Base-by-base conservation (phyloP, 1,284 basidiomycete species). In the Trichosporon sp. region DNA sequence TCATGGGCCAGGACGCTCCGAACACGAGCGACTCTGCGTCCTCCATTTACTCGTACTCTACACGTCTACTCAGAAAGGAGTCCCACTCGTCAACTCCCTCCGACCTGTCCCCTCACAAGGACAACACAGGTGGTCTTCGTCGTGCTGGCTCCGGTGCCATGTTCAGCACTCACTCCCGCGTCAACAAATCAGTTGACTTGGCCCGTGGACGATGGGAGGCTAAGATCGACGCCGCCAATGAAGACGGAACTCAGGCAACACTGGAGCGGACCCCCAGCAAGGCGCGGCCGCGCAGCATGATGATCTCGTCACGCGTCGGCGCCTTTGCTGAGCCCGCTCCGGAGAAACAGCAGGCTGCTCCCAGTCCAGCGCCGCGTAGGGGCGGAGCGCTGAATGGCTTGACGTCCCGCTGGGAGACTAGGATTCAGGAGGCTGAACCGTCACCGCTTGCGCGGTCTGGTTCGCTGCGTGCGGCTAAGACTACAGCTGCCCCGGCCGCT, bases 131-230 rank as follows among this genome's bases (percentile, higher is more conserved):
- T 12, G 67, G 71, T 2, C 66, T 75, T 16, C 71, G 72, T 5
- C 75, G 79, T 14, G 74, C 75, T 2, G 76, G 74, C 8, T 73
- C 75, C 19, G 75, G 73, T 10, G 77, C 2, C 67, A 76, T 16
- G 74, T 66, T 35, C 26, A 26, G 32, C 19, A 32, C 66, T 8
- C 67, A 68, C 31, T 67, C 70, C 1, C 69, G 73, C 43, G 66
- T 73, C 19, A 73, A 71, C 51, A 78, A 78, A 70, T 80, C 79
- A 0, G 78, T 83, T 26, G 79, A 80, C 69, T 68, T 77, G n/a
- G 81, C 78, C 6, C 71, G 81, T 16, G 75, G 75, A 2, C 76
- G 80, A 73, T 83, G 82, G 82, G 79, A 83, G 68, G 77, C 77
- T 1, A 81, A 80, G 73, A 83, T 83, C 54, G 75, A 77, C 65